These are phyloP conservation scores for Calonectria ilicicola DNA, from an alignment of 2,329 filamentous ascomycete species.

Conservation along the genomic window DNA sequence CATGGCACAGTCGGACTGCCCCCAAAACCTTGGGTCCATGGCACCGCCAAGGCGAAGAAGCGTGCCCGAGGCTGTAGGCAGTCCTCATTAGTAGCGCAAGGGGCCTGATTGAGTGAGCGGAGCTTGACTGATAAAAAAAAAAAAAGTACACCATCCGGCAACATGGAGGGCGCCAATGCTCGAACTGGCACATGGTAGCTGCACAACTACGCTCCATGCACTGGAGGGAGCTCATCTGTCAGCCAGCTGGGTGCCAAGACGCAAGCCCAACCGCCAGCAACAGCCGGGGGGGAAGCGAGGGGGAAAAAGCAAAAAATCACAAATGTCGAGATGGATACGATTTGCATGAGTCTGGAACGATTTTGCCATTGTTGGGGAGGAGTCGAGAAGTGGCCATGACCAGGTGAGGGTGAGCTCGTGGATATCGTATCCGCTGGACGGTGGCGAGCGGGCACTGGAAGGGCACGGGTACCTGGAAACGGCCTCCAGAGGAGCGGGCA, in stretches of 20 bases:
- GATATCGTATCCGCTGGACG: conserved; percentile 27
- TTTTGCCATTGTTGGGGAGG: conserved; percentile 29
- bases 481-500: not conserved
- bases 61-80: not conserved
- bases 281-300: conserved; percentile 10
- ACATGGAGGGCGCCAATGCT: conserved; percentile 13
- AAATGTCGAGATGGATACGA: not conserved
- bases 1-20: conserved; percentile 8
- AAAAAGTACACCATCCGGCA: not conserved
- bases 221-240: conserved; percentile 27
- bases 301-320: conserved; percentile 22
- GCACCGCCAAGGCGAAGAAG: not conserved
- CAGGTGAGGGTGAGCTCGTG: not conserved
- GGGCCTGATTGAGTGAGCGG: not conserved
- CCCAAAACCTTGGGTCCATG: conserved; percentile 13
- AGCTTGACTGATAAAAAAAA: not conserved
- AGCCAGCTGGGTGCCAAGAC: conserved; percentile 29
- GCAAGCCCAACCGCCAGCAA: conserved; percentile 20
- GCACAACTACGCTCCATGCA: conserved; percentile 13
- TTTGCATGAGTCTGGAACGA: conserved; percentile 15
- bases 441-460: conserved; percentile 32
- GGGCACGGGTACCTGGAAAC: conserved; percentile 30
- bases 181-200: conserved; percentile 2
- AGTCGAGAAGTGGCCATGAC: conserved; percentile 18
- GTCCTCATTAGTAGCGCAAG: not conserved